A percentile compares a stretch with the other conserved stretches of the same genome.
Evolutionary conservation across 257 asterid species (phyloP).

Genomic region (Datura wrightii): DNA sequence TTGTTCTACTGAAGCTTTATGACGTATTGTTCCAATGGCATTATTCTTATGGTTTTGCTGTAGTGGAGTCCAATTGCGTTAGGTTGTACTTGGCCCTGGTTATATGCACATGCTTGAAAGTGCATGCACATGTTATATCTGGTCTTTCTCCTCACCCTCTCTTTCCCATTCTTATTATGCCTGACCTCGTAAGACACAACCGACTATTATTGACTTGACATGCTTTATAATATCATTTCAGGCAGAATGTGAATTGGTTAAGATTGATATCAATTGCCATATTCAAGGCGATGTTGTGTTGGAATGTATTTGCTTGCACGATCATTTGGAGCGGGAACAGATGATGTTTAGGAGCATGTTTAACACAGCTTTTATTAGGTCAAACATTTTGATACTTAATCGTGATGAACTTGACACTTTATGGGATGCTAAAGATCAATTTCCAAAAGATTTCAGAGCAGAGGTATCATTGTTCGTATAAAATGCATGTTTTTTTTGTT

Average conservation of each 20-base stretch:
- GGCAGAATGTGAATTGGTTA: constrained; percentile 82
- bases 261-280: constrained; percentile 86
- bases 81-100: not conserved
- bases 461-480: constrained; percentile 57
- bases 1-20: constrained; percentile 8
- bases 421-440: constrained; percentile 89
- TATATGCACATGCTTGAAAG: constrained; percentile 8
- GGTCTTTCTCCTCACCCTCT: not conserved
- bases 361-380: constrained; percentile 93
- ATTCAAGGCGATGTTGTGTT: constrained; percentile 95
- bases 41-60: constrained; percentile 14
- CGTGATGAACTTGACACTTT: constrained; percentile 80
- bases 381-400: constrained; percentile 87
- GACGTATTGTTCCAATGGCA: not conserved
- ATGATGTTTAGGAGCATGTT: constrained; percentile 95
- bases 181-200: constrained; percentile 10
- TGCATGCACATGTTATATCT: constrained; percentile 21
- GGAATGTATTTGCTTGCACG: constrained; percentile 83
- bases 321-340: constrained; percentile 74
- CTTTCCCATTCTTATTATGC: constrained; percentile 18
- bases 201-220: not conserved
- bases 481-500: constrained; percentile 12
- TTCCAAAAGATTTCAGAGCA: constrained; percentile 87
- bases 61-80: constrained; percentile 11
- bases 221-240: constrained; percentile 50